Conservation (phyloP, 148 eudicot genomes). For the Heliosperma pusillum region DNA sequence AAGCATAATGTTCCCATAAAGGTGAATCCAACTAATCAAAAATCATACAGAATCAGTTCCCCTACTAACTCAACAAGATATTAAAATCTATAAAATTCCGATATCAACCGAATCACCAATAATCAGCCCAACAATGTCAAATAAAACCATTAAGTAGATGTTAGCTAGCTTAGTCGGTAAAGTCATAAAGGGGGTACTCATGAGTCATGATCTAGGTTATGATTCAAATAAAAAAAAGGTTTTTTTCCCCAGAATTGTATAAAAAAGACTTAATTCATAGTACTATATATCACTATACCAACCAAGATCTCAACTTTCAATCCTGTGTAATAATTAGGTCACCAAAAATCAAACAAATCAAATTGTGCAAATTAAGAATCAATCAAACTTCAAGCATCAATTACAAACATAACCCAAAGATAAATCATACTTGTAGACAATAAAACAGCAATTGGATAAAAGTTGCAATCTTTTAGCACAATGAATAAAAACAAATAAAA, state of each 20-base stretch:
- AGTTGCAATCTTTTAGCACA: background rate
- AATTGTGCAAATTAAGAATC: background rate
- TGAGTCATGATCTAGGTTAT: too few species aligned
- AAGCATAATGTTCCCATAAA: background rate
- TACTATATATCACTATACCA: background rate
- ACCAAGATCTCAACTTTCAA: slow-evolving; percentile 10
- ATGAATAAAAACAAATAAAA: background rate
- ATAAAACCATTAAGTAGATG: too few species aligned
- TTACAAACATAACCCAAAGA: background rate
- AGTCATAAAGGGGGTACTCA: too few species aligned
- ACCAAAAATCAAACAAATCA: background rate
- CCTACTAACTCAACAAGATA: background rate
- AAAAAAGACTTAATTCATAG: background rate
- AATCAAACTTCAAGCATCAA: background rate
- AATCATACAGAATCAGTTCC: background rate
- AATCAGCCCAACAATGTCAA: background rate
- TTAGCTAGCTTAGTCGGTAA: too few species aligned
- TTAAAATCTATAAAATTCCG: background rate
- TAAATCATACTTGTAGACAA: background rate
- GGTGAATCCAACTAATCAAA: background rate
- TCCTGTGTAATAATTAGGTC: too few species aligned
- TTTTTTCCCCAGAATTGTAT: too few species aligned
- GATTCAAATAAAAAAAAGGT: too few species aligned
- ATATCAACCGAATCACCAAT: background rate
- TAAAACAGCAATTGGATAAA: background rate